These are phyloP conservation scores for Apiotrichum domesticum DNA, from an alignment of 1,284 basidiomycete species.

Conservation along the genomic window DNA sequence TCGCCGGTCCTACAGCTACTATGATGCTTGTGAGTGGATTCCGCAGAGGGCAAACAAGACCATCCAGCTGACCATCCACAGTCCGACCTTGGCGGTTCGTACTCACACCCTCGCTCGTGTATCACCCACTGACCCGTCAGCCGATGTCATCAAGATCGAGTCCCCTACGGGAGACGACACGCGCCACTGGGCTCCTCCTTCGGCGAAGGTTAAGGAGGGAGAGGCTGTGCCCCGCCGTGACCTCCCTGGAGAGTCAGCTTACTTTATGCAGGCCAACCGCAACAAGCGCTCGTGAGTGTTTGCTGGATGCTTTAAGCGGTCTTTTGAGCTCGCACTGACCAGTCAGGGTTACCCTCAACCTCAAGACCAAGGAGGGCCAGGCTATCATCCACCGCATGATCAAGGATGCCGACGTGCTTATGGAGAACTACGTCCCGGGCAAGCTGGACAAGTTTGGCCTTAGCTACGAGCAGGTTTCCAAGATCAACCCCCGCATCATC, in stretches of 20 bases:
- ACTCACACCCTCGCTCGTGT: not conserved
- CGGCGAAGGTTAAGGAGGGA: slow-evolving; percentile 54
- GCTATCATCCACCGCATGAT: slow-evolving; percentile 71
- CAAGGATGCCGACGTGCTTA: slow-evolving; percentile 70
- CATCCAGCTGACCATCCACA: slow-evolving; percentile 11
- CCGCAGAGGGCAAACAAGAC: too few species aligned
- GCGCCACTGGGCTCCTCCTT: slow-evolving; percentile 73
- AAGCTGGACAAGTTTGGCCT: slow-evolving; percentile 80
- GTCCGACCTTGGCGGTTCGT: slow-evolving; percentile 30
- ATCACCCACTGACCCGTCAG: slow-evolving; percentile 33
- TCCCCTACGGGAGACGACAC: slow-evolving; percentile 86
- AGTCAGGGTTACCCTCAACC: slow-evolving; percentile 66
- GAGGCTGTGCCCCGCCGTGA: slow-evolving; percentile 51
- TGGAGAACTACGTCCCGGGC: slow-evolving; percentile 68
- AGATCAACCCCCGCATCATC: slow-evolving; percentile 73
- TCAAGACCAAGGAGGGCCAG: slow-evolving; percentile 73
- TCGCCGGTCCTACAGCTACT: slow-evolving; percentile 82
- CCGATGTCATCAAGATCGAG: slow-evolving; percentile 86
- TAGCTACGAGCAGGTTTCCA: slow-evolving; percentile 73
- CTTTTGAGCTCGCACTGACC: not conserved
- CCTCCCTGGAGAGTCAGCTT: slow-evolving; percentile 83
- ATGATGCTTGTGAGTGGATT: slow-evolving; percentile 70
- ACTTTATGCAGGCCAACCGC: slow-evolving; percentile 83
- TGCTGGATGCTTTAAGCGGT: slow-evolving; percentile 1
- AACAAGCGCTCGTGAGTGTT: slow-evolving; percentile 66